A percentile compares a stretch with the other conserved stretches of the same genome.
Evolutionary conservation across 2,329 filamentous ascomycete genomes (phyloP).

Genomic region (Curvularia sp.): DNA sequence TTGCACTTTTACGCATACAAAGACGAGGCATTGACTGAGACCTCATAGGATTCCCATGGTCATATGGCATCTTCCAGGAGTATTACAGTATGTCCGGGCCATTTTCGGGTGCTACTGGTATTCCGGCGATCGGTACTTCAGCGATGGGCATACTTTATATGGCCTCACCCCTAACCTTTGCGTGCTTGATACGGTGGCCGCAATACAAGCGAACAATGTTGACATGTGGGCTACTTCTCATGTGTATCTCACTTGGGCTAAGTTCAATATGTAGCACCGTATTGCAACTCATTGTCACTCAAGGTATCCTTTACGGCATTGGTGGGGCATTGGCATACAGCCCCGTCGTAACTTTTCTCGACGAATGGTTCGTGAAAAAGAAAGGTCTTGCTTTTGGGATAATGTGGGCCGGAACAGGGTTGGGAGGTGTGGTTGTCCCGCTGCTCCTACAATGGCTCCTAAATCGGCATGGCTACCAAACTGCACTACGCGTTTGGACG

Average conservation of each 20-base stretch:
- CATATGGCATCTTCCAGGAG: slow-evolving; percentile 74
- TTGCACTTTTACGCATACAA: background rate
- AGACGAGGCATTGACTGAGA: slow-evolving; percentile 6
- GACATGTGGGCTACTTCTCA: slow-evolving; percentile 46
- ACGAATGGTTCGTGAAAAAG: slow-evolving; percentile 67
- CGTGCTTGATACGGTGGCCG: slow-evolving; percentile 45
- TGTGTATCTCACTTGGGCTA: slow-evolving; percentile 44
- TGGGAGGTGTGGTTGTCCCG: slow-evolving; percentile 55
- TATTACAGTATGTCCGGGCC: slow-evolving; percentile 68
- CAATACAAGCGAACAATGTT: slow-evolving; percentile 39
- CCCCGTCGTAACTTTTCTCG: slow-evolving; percentile 65
- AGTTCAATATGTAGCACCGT: slow-evolving; percentile 62
- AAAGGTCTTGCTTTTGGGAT: slow-evolving; percentile 69
- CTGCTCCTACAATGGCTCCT: slow-evolving; percentile 52
- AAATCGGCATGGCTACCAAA: slow-evolving; percentile 49
- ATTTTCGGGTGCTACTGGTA: slow-evolving; percentile 61
- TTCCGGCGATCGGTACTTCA: slow-evolving; percentile 70
- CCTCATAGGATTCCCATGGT: slow-evolving; percentile 67
- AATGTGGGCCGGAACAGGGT: slow-evolving; percentile 60
- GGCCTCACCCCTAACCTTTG: slow-evolving; percentile 51
- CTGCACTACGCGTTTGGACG: slow-evolving; percentile 52
- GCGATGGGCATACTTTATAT: slow-evolving; percentile 62
- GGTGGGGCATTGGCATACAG: slow-evolving; percentile 64
- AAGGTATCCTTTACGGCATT: slow-evolving; percentile 67
- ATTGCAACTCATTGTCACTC: slow-evolving; percentile 63